phyloP scores from a whole-genome alignment of 176 grass and related monocot genomes.

The Luzula sylvatica region DNA sequence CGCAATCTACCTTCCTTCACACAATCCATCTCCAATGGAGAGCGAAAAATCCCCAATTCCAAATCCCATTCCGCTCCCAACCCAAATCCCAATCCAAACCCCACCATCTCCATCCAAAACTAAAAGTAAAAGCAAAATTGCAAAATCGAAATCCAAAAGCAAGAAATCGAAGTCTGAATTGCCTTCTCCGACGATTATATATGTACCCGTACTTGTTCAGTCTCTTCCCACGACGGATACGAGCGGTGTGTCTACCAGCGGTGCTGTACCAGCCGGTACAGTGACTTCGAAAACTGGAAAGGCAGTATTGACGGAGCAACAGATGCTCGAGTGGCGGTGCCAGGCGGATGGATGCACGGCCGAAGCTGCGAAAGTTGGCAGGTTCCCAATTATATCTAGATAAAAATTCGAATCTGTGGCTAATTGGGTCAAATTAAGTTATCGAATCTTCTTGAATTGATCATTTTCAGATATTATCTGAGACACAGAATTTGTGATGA shows the following conservation, averaged over 20 bases:
- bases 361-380: not conserved
- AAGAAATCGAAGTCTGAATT: conserved; percentile 8
- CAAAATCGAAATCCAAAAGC: not conserved
- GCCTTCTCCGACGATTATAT: not conserved
- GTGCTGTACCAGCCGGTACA: not conserved
- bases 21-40: not conserved
- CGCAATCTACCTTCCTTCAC: not conserved
- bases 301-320: not conserved
- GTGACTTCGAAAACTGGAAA: not conserved
- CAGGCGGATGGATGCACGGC: conserved; percentile 6
- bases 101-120: not conserved
- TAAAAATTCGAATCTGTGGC: too few relatives aligned
- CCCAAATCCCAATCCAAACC: not conserved
- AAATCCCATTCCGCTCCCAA: not conserved
- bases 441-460: too few relatives aligned
- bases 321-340: conserved; percentile 21
- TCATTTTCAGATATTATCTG: conserved; percentile 7
- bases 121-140: not conserved
- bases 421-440: too few relatives aligned
- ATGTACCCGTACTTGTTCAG: conserved; percentile 9
- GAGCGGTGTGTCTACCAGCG: not conserved
- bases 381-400: too few relatives aligned
- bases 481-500: conserved; percentile 9
- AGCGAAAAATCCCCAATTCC: not conserved
- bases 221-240: not conserved